Base-by-base conservation (phyloP, 2,329 filamentous ascomycete species). In the Colletotrichum tropicicola region DNA sequence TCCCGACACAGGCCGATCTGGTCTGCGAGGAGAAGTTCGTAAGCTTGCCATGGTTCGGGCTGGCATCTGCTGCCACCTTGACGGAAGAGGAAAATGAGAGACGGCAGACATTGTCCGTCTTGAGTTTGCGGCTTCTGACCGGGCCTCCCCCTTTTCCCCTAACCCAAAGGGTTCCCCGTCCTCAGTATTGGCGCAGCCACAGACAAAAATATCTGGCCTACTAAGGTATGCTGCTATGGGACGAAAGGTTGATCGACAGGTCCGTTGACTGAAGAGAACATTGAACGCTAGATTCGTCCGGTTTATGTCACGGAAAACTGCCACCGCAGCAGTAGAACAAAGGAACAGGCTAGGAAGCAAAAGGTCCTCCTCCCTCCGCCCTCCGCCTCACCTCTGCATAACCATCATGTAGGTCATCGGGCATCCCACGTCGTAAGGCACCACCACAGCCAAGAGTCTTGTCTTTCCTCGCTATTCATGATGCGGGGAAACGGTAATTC, bases 201-300 rank as follows among this genome's bases (percentile, higher is more conserved):
- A n/a, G 32, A 30, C 48, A 27, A 32, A 4, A 39, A 39, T n/a
- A 25, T 30, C 35, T 47, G 13, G 15, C 21, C 15, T 27, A 8
- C 37, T 13, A 55, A 48, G 35, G 43, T 41, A 10, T 35, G 17
- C 21, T 39, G 27, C n/a, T n/a, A 48, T 65, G 43, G 56, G 49
- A 65, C 28, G 41, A 55, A 55, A 27, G 13, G 39, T 49, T 48
- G 61, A 61, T 65, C 56, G 49, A 55, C 61, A 55, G 56, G 61
- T 35, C 35, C 35, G 37, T 43, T 39, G 48, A 12, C 27, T 4
- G 6, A 15, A n/a, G 19, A 43, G 44, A 17, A 25, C n/a, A n/a
- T n/a, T n/a, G n/a, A 17, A 58, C 17, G 32, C 45, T 58, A 53
- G 49, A 41, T 30, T 25, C 39, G 25, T 43, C 39, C 7, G 23